Base-by-base conservation (phyloP, 139 green algal genomes). In the Picochlorum sp. region DNA sequence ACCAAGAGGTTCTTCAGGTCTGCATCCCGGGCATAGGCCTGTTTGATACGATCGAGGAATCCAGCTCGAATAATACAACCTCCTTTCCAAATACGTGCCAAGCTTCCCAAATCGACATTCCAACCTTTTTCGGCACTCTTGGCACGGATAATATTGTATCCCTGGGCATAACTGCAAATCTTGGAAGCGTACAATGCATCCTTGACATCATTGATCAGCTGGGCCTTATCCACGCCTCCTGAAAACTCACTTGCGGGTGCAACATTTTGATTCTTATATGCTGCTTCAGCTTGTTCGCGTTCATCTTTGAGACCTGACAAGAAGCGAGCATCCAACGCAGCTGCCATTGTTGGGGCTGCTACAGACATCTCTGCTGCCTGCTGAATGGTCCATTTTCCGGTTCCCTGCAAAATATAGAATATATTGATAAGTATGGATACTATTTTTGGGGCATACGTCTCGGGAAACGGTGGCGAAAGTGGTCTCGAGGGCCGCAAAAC, bases 351-450 rank as follows among this genome's bases (percentile, higher is more conserved):
- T 67, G 94, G 92, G 0, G 87, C 87, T 30, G 94, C 88, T 23
- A 96, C 82, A 4, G 77, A 76, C 49, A 98, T 84, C 78, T 99
- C 94, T 0, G 94, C 94, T 0, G 92, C 94, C 71, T 98, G 88
- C 86, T 99, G 94, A 55, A 99, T 90, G 3, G 94, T 99, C 94
- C 94, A 99, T 77, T 99, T 99, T 69, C 94, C 87, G 14, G 73
- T 79, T 57, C 73, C 73, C 73, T 78, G 45, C 61, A 60, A n/a
- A 37, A 11, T 3, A 41, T 41, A 13, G 2, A 41, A 41, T 13
- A 41, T 41, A 41, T 13, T 41, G 34, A 11, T 41, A 9, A 41
- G 34, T 13, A 41, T 41, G 34, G 8, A 11, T 41, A 41, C 34
- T 11, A 11, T 41, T 13, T 9, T 41, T 13, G 34, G 7, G 34